Evolutionary conservation across 2,329 filamentous ascomycete species (phyloP), one percentile per base, ranked within the genome.

Genomic region (Paramyrothecium sp.): DNA sequence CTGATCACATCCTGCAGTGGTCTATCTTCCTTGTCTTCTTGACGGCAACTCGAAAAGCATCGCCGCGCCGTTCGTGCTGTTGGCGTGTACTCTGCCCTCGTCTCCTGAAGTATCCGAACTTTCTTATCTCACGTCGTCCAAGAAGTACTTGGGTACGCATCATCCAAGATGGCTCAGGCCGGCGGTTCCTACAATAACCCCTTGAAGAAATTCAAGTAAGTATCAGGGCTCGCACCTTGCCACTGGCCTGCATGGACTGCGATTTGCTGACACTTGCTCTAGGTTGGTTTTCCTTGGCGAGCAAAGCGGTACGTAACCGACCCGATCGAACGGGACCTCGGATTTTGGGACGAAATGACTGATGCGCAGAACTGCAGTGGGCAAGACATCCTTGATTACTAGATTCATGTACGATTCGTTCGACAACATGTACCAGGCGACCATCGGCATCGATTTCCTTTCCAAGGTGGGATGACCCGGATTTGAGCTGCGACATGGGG

Each of bases 401-500:
- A 89, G 95, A 63, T 99, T 99, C 83, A 99, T 99, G 95, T 99
- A 99, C 83, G 95, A 99, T 78, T 98, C 95, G 51, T 99, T 99
- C 82, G 95, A 99, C 82, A 97, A 96, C 79, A 98, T 94, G 83
- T 99, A 99, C 80, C 95, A 99, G 78, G 95, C 95, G 57, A 99
- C 95, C 44, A 98, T 99, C 72, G 95, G 95, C 71, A 99, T 99
- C 80, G 95, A 99, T 78, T 99, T 99, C 73, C 86, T 99, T 65
- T 97, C 93, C 71, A 99, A 99, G 89, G 92, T 91, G 81, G 73
- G 63, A 44, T 33, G 13, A 8, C 30, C 21, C 2, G 22, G 16
- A 8, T 50, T 50, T 30, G 49, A 30, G 20, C 20, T 19, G 23
- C 49, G 22, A 50, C 3, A 60, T 54, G 38, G 33, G 23, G 47